phyloP scores from a whole-genome alignment of 1,284 basidiomycete genomes.

The Ganoderma lingzhi region DNA sequence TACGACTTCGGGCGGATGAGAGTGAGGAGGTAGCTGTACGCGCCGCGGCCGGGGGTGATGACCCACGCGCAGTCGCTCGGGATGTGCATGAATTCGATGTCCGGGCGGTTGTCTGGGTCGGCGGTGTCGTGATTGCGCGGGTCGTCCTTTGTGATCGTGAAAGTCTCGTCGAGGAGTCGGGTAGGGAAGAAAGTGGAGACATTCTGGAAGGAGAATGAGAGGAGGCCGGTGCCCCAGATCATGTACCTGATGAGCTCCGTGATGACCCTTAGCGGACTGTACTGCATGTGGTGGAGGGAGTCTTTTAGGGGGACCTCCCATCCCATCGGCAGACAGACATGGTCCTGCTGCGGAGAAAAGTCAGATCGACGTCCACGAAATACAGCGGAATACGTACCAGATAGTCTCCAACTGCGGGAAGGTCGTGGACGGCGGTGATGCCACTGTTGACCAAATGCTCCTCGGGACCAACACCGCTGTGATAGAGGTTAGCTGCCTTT shows the following conservation, averaged over 20 bases:
- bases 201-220: conserved; percentile 41
- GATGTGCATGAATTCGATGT: conserved; percentile 47
- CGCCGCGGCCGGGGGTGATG: conserved; percentile 32
- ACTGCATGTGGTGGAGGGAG: conserved; percentile 34
- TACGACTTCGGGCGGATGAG: conserved; percentile 43
- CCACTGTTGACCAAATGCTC: conserved; percentile 39
- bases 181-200: conserved; percentile 39
- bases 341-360: conserved; percentile 38
- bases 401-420: conserved; percentile 44
- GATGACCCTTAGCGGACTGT: conserved; percentile 32
- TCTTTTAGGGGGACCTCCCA: conserved; percentile 38
- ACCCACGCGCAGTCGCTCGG: conserved; percentile 25
- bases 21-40: conserved; percentile 41
- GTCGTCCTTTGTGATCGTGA: conserved; percentile 13
- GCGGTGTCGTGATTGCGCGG: conserved; percentile 30
- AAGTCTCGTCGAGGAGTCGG: conserved; percentile 35
- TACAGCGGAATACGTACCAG: conserved; percentile 27
- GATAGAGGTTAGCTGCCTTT: neutral
- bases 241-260: conserved; percentile 42
- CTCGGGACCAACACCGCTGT: conserved; percentile 40
- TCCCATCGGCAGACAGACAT: neutral
- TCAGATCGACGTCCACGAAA: neutral
- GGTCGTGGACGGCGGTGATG: conserved; percentile 39
- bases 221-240: conserved; percentile 40
- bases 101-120: conserved; percentile 40